phyloP scores from a whole-genome alignment of 108 stramenopile genomes.

The Nitzschia palea region DNA sequence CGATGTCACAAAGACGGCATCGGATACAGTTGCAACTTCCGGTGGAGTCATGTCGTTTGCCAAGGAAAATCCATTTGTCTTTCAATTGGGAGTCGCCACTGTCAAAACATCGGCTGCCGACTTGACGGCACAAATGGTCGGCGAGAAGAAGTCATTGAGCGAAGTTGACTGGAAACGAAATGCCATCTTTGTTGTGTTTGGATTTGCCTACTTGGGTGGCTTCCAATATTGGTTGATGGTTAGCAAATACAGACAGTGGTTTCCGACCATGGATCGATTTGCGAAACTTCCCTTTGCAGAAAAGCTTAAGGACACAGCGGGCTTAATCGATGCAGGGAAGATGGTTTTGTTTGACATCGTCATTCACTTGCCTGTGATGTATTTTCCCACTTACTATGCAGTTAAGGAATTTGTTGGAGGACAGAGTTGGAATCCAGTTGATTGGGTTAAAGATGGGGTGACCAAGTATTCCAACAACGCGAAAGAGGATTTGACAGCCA shows the following conservation, averaged over 20 bases:
- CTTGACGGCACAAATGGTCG: constrained; percentile 79
- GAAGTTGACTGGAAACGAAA: constrained; percentile 86
- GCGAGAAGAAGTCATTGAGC: constrained; percentile 59
- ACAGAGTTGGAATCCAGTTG: constrained; percentile 75
- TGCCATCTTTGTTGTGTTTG: constrained; percentile 82
- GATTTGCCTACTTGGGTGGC: constrained; percentile 82
- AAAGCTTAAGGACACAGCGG: constrained; percentile 79
- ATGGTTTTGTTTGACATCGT: constrained; percentile 90
- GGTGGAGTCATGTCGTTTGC: constrained; percentile 39
- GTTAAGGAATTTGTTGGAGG: constrained; percentile 87
- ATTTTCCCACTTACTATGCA: constrained; percentile 91
- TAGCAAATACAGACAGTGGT: constrained; percentile 73
- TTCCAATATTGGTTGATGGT: constrained; percentile 92
- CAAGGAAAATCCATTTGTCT: constrained; percentile 74
- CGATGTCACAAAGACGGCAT: not conserved
- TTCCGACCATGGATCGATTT: constrained; percentile 81
- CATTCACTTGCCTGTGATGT: constrained; percentile 86
- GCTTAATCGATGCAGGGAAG: constrained; percentile 79
- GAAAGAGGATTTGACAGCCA: constrained; percentile 81
- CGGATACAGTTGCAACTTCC: constrained; percentile 3
- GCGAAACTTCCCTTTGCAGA: constrained; percentile 63
- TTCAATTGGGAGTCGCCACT: constrained; percentile 82
- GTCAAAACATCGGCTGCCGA: constrained; percentile 83
- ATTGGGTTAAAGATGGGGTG: constrained; percentile 83
- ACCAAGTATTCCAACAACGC: constrained; percentile 72